Evolutionary conservation across 202 grass and related monocot genomes (phyloP).

Genomic region (Sporobolus alterniflorus): DNA sequence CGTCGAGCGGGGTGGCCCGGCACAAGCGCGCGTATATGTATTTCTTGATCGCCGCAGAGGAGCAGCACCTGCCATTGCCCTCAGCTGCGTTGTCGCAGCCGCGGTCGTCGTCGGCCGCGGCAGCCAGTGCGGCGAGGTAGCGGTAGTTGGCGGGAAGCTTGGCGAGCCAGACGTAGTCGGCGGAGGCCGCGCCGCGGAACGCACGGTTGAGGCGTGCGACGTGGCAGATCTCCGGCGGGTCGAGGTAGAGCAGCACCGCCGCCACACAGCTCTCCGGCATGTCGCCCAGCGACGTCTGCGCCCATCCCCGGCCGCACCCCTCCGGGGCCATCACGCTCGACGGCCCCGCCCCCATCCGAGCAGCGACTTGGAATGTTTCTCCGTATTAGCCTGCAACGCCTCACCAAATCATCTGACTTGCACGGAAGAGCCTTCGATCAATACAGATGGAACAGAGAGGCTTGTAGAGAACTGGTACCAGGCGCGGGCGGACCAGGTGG

Average conservation of each 20-base stretch:
- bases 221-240: slow-evolving; percentile 81
- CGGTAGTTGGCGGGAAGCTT: slow-evolving; percentile 71
- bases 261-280: slow-evolving; percentile 81
- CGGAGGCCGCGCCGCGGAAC: slow-evolving; percentile 66
- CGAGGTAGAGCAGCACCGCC: slow-evolving; percentile 67
- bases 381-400: neutral
- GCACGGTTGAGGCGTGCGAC: slow-evolving; percentile 59
- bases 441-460: neutral
- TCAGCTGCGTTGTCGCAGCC: slow-evolving; percentile 15
- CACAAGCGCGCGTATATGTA: slow-evolving; percentile 73
- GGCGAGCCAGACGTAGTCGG: slow-evolving; percentile 66
- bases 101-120: slow-evolving; percentile 45
- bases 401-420: slow-evolving; percentile 20
- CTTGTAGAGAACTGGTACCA: neutral
- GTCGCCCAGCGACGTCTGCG: slow-evolving; percentile 68
- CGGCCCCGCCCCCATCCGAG: slow-evolving; percentile 46
- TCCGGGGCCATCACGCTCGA: slow-evolving; percentile 53
- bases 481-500: slow-evolving; percentile 21
- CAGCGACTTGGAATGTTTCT: neutral
- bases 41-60: slow-evolving; percentile 52
- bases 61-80: slow-evolving; percentile 36
- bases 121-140: slow-evolving; percentile 55
- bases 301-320: slow-evolving; percentile 34
- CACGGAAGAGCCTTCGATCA: neutral
- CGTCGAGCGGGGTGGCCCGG: slow-evolving; percentile 61